Evolutionary conservation across 805 yeast genomes (phyloP).

Genomic region (Teunomyces aglyptinius): DNA sequence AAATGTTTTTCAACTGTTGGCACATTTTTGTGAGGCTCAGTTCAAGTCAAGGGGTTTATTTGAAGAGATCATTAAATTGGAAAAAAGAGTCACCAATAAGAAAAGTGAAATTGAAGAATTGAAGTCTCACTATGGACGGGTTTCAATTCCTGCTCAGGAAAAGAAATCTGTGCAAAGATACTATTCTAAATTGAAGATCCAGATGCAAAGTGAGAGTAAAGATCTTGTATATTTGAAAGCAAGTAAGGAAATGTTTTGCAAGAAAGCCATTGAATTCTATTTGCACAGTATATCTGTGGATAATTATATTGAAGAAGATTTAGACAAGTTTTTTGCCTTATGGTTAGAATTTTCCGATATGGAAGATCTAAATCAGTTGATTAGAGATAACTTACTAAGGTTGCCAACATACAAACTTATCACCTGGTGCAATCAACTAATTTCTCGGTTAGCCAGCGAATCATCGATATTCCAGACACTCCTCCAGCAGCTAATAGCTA

Average conservation of each 20-base stretch:
- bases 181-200: slow-evolving; percentile 47
- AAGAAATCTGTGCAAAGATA: slow-evolving; percentile 53
- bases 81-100: slow-evolving; percentile 41
- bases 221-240: slow-evolving; percentile 40
- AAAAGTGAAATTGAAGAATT: slow-evolving; percentile 50
- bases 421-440: slow-evolving; percentile 80
- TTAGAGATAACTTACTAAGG: slow-evolving; percentile 33
- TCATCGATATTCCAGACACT: slow-evolving; percentile 52
- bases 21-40: slow-evolving; percentile 71
- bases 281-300: slow-evolving; percentile 49
- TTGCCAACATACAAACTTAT: slow-evolving; percentile 64
- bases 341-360: slow-evolving; percentile 69
- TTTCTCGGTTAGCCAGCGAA: slow-evolving; percentile 62
- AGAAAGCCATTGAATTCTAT: slow-evolving; percentile 58
- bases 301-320: slow-evolving; percentile 50
- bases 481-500: slow-evolving; percentile 46
- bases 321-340: slow-evolving; percentile 76
- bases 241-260: slow-evolving; percentile 43
- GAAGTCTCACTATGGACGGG: slow-evolving; percentile 40
- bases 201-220: slow-evolving; percentile 48
- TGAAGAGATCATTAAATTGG: slow-evolving; percentile 43
- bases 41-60: slow-evolving; percentile 43
- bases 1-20: slow-evolving; percentile 57
- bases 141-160: slow-evolving; percentile 42
- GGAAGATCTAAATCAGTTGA: slow-evolving; percentile 41